Evolutionary conservation across 1,284 basidiomycete species (phyloP).

Genomic region (Amylostereum areolatum): DNA sequence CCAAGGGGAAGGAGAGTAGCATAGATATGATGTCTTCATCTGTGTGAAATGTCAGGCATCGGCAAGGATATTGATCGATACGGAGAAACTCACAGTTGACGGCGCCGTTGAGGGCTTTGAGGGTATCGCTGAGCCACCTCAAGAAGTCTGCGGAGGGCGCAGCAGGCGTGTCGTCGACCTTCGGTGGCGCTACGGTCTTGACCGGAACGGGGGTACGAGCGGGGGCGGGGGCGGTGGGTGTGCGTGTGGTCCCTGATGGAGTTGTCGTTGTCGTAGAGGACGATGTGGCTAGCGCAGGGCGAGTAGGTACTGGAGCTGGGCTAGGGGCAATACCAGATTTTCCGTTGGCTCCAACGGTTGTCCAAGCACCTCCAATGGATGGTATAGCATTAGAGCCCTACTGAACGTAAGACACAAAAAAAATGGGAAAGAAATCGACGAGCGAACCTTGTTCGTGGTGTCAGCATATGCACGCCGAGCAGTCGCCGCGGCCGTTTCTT

Average conservation of each 20-base stretch:
- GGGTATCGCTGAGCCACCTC: conserved; percentile 83
- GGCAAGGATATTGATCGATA: conserved; percentile 8
- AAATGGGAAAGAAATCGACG: conserved; percentile 1
- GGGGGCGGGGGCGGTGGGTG: conserved; percentile 14
- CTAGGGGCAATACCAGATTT: conserved; percentile 39
- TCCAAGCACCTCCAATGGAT: conserved; percentile 64
- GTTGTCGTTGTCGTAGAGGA: conserved; percentile 10
- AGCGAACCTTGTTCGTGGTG: conserved; percentile 63
- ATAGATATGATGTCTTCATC: conserved; percentile 93
- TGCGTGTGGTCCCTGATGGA: conserved; percentile 12
- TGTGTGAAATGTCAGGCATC: conserved; percentile 24
- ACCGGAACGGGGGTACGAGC: conserved; percentile 10
- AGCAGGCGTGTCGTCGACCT: conserved; percentile 53
- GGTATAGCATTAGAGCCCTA: conserved; percentile 24
- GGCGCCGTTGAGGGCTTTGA: conserved; percentile 79
- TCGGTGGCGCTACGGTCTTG: conserved; percentile 27
- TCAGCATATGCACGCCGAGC: conserved; percentile 77
- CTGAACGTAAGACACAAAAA: not conserved
- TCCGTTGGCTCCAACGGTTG: conserved; percentile 77
- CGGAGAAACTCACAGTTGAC: conserved; percentile 62
- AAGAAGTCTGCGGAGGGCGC: conserved; percentile 86
- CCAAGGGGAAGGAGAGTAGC: conserved; percentile 85
- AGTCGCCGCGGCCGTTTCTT: conserved; percentile 52
- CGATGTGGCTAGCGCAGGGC: conserved; percentile 23
- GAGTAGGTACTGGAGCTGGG: conserved; percentile 20